Evolutionary conservation across 768 basidiomycete genomes (phyloP), one percentile per base, ranked within the genome.

Genomic region (Calocera viscosa): DNA sequence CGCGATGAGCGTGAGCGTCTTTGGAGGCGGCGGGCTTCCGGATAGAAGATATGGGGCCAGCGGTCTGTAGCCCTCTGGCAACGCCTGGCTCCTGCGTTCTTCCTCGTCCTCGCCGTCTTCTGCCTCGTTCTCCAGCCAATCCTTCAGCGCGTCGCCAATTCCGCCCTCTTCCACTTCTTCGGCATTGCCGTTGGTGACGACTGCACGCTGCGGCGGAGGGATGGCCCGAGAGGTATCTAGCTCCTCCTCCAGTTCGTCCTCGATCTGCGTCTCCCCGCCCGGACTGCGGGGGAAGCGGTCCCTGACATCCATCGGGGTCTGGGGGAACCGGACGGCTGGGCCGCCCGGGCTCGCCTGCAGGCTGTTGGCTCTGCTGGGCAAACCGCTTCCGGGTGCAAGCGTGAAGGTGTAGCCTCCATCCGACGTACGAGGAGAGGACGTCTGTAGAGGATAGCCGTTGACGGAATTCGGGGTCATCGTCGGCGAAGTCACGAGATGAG

Each of bases 221-320:
- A 26, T 60, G 19, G 53, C 14, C 10, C 14, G 53, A 16, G 53
- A 28, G 2, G 24, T 19, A 10, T 28, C 53, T 10, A 60, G 30
- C 26, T 60, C 53, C 10, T 49, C 49, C 2, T 60, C 53, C 10
- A 60, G 24, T 10, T 60, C 53, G 19, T 60, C 53, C 2, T 22
- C 53, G 53, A 60, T 26, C 53, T 60, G 53, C 14, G 53, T 60
- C 30, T 60, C 53, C 2, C 53, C 53, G 30, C 53, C 53, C 2
- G 53, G 53, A 30, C 53, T 60, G 30, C 53, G 53, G 22, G 53
- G 53, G 53, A 60, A 60, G 2, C 53, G 53, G 22, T 60, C 53
- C 30, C 53, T 60, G 5, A 60, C 53, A 19, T 60, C 53, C 26
- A 60, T 2, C 2, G 53, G 53, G 7, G 53, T 60, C 26, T 14